These are phyloP conservation scores for Bipolaris victoriae DNA, from an alignment of 2,329 filamentous ascomycete species.

Conservation along the genomic window DNA sequence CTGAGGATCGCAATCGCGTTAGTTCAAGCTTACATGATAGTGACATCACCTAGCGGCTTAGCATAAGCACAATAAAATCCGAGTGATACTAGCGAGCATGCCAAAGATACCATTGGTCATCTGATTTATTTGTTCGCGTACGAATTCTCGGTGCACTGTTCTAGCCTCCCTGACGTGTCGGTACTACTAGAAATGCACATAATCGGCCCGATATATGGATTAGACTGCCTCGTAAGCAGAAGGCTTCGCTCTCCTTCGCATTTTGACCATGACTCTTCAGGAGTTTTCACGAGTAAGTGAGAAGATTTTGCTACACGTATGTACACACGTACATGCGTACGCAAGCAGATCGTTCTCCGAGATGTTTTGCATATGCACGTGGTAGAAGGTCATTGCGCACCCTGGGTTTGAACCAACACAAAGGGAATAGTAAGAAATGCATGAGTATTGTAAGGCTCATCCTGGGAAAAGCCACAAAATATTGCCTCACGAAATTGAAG, in stretches of 20 bases:
- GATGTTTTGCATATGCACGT: not conserved
- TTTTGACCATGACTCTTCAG: not conserved
- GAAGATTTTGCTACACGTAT: not conserved
- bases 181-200: not conserved
- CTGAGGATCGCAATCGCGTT: not conserved
- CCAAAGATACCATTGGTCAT: not conserved
- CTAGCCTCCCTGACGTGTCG: not conserved
- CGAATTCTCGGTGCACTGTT: not conserved
- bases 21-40: not conserved
- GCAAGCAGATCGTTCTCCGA: not conserved
- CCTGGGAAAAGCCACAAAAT: too few species aligned
- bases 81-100: not conserved
- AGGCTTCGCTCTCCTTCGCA: too few species aligned
- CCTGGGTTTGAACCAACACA: not conserved
- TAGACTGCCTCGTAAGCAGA: not conserved
- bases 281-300: not conserved
- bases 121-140: not conserved
- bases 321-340: not conserved
- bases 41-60: not conserved
- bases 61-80: not conserved
- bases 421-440: too few species aligned
- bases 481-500: too few species aligned
- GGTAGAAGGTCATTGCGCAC: not conserved
- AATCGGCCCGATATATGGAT: not conserved
- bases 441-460: not conserved